These are phyloP conservation scores for Perkinsus chesapeaki DNA, from an alignment of 169 alveolate genomes.

Conservation along the genomic window DNA sequence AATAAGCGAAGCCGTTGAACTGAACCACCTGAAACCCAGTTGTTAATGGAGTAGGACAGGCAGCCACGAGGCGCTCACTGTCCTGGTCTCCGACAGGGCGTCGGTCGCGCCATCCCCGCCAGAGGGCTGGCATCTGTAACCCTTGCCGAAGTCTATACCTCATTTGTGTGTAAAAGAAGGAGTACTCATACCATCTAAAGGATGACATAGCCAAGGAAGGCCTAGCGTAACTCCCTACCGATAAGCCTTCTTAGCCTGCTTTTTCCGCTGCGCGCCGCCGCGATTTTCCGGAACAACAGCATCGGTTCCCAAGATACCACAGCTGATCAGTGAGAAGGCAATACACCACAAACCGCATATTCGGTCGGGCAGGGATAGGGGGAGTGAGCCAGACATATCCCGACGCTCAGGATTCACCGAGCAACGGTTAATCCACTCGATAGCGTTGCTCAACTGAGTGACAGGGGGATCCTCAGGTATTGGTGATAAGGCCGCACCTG, in stretches of 20 bases:
- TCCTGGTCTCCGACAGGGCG: neutral
- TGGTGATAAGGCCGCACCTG: neutral
- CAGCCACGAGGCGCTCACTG: neutral
- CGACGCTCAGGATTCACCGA: neutral
- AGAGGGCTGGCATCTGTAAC: neutral
- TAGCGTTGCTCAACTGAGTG: neutral
- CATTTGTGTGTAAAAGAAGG: neutral
- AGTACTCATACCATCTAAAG: neutral
- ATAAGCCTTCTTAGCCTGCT: neutral
- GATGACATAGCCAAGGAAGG: too few relatives aligned
- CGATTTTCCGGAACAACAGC: neutral
- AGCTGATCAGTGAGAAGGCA: neutral
- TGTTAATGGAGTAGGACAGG: neutral
- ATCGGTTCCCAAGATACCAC: neutral
- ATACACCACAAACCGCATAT: neutral
- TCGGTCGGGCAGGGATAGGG: neutral
- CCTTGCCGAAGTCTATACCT: neutral
- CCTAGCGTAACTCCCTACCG: too few relatives aligned
- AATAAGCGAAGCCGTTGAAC: neutral
- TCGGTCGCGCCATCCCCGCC: neutral
- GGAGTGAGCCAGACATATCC: neutral
- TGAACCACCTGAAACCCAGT: neutral
- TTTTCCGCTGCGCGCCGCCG: neutral
- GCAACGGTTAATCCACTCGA: neutral
- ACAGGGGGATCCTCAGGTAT: neutral